A percentile compares a stretch with the other conserved stretches of the same genome.
Evolutionary conservation across 257 asterid genomes (phyloP).

Genomic region (Petunia secreta): DNA sequence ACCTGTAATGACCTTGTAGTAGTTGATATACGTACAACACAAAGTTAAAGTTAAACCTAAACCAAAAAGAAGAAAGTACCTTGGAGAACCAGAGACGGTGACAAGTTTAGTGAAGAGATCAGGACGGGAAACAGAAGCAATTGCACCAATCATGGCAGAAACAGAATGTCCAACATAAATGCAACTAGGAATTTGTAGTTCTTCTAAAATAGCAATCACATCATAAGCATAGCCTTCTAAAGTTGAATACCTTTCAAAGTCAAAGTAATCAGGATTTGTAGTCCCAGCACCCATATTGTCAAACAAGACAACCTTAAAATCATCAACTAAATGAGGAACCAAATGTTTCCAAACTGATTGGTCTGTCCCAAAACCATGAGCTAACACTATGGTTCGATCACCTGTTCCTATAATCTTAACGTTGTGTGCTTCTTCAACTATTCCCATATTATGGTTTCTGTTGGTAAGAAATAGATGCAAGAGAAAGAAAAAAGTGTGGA

Average conservation of each 20-base stretch:
- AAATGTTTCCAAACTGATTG: slow-evolving; percentile 80
- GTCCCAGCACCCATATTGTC: slow-evolving; percentile 86
- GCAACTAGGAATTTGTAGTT: slow-evolving; percentile 49
- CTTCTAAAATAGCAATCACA: slow-evolving; percentile 63
- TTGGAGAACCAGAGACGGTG: slow-evolving; percentile 71
- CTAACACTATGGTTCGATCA: slow-evolving; percentile 50
- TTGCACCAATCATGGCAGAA: slow-evolving; percentile 68
- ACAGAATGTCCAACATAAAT: slow-evolving; percentile 74
- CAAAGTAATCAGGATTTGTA: slow-evolving; percentile 79
- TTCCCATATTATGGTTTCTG: slow-evolving; percentile 44
- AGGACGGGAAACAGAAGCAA: slow-evolving; percentile 75
- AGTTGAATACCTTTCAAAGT: slow-evolving; percentile 67
- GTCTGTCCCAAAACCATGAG: slow-evolving; percentile 80
- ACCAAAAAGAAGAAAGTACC: slow-evolving; percentile 39
- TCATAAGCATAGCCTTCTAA: slow-evolving; percentile 75
- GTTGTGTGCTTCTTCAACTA: slow-evolving; percentile 75
- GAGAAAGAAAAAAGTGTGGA: not conserved
- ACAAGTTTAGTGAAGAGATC: slow-evolving; percentile 69
- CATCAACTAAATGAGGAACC: slow-evolving; percentile 65
- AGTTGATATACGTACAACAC: not conserved
- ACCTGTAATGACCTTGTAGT: too few relatives aligned
- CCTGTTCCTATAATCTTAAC: slow-evolving; percentile 67
- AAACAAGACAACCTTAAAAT: slow-evolving; percentile 50
- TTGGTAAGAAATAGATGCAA: not conserved
- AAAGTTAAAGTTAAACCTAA: too few relatives aligned